Conservation (phyloP, 345 rosid species). For the Eucalyptus shirleyi region DNA sequence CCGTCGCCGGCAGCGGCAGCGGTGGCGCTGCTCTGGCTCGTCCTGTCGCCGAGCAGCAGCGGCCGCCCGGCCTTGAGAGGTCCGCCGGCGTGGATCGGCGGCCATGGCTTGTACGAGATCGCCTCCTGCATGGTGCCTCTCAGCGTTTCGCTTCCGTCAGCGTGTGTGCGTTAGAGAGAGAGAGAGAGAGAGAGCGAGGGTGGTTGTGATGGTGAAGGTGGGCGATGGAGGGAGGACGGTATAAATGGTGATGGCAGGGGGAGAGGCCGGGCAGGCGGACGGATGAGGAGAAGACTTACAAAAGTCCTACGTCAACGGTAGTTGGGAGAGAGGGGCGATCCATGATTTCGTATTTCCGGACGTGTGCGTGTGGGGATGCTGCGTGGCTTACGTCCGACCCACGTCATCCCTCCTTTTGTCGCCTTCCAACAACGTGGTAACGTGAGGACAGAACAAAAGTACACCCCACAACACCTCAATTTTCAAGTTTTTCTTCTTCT, state of each 20-base stretch:
- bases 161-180: background rate
- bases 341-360: background rate
- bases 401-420: background rate
- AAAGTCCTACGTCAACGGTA: slow-evolving; percentile 29
- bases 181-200: background rate
- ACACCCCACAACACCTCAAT: too few species aligned
- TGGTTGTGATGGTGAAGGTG: background rate
- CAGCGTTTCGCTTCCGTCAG: background rate
- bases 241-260: background rate
- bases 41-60: background rate
- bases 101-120: slow-evolving; percentile 27
- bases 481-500: too few species aligned
- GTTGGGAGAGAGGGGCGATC: background rate
- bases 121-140: slow-evolving; percentile 22
- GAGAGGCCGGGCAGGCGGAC: background rate
- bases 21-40: background rate
- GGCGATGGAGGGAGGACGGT: background rate
- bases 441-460: background rate
- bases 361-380: background rate
- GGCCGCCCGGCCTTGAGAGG: background rate
- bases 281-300: background rate
- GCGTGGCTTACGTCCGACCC: background rate
- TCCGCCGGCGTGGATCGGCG: background rate
- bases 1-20: background rate
- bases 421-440: background rate